Evolutionary conservation across 805 yeast species (phyloP), one percentile per base, ranked within the genome.

Genomic region (Wickerhamiella lipophila): DNA sequence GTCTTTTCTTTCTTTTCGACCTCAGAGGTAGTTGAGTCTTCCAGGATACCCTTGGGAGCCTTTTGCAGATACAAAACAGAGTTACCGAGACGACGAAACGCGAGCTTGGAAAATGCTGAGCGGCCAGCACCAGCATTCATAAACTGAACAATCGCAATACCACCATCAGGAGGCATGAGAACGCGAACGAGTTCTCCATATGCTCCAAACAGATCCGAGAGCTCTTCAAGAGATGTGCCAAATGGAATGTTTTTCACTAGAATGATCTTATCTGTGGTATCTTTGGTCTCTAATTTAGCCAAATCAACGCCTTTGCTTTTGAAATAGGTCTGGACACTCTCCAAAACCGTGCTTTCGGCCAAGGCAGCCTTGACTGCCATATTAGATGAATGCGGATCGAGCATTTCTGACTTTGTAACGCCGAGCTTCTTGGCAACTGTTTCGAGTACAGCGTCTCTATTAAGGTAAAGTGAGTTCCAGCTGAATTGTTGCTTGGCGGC

Each of bases 351-450:
- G 2, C 96, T 94, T 68, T 92, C 98, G 0, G 98, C 97, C 54
- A 92, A 73, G 0, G 98, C 97, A 65, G 88, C 97, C 62, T 88
- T 85, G 12, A 92, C 97, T 1, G 95, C 96, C 47, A 95, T 82
- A 52, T 73, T 79, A 6, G 94, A 74, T 55, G 79, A 84, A 57
- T 85, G 83, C 1, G 96, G 89, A 63, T 92, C 94, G 52, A 92
- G 75, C 59, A 92, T 72, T 50, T 86, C 85, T 6, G 92, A 72
- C 64, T 89, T 92, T 23, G 78, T 63, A 45, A 92, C 70, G 6
- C 97, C 97, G 65, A 92, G 66, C 58, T 82, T 81, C 6, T 76
- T 63, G 1, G 97, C 96, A 39, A 87, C 92, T 48, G 92, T 81
- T 44, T 86, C 89, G 64, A 92, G 70, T 11, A 92, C 94, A 1